Evolutionary conservation across 2,329 filamentous ascomycete genomes (phyloP).

Genomic region (Helotiales sp.): DNA sequence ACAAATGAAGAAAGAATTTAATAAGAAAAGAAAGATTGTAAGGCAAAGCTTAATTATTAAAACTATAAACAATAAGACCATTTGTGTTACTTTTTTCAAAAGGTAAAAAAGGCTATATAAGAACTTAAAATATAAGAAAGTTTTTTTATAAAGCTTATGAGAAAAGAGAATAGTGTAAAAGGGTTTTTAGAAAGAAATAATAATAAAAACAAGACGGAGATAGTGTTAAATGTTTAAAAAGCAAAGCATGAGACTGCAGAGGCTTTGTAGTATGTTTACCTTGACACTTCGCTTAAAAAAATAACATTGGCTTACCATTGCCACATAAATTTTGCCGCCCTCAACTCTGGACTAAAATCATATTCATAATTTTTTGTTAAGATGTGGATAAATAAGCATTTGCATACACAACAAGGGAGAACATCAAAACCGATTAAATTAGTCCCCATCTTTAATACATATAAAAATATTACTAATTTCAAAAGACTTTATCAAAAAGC

Average conservation of each 20-base stretch:
- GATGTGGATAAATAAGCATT: too few species aligned
- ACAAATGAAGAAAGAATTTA: not conserved
- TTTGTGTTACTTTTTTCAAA: not conserved
- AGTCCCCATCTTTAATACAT: not conserved
- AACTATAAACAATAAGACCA: not conserved
- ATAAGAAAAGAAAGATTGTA: not conserved
- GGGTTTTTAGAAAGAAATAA: not conserved
- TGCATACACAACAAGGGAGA: not conserved
- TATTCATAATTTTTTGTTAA: too few species aligned
- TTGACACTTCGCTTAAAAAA: too few species aligned
- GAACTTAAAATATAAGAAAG: not conserved
- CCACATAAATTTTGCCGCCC: too few species aligned
- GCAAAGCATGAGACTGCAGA: not conserved
- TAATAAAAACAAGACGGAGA: not conserved
- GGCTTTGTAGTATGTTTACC: too few species aligned
- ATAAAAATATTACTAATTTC: not conserved
- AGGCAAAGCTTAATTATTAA: too few species aligned
- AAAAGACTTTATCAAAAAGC: constrained; percentile 11
- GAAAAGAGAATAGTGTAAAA: not conserved
- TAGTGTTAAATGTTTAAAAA: not conserved
- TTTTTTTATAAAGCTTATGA: not conserved
- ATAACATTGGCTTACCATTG: too few species aligned
- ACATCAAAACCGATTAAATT: not conserved
- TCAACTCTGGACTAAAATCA: too few species aligned
- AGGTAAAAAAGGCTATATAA: not conserved